Base-by-base conservation (phyloP, 2,329 filamentous ascomycete species). In the Fonsecaea monophora region DNA sequence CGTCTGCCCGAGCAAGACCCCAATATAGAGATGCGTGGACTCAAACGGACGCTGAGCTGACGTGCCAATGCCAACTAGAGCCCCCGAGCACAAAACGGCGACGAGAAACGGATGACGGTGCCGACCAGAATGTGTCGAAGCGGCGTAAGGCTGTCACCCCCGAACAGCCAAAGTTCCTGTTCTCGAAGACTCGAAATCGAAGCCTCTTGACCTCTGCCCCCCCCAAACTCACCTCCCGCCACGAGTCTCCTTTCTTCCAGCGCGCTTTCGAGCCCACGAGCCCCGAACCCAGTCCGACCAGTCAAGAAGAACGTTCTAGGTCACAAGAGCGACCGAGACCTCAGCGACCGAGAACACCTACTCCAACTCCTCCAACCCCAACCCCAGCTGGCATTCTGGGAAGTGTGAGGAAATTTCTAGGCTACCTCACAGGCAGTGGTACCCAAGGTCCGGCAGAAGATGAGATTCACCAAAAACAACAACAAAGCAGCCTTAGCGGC, bases 381-480 rank as follows among this genome's bases (percentile, higher is more conserved):
- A 15, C 50, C n/a, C 53, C 53, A 54, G 53, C 37, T 21, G 59
- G 68, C 34, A 30, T 70, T 42, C 58, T 70, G 45, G 68, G 68
- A 38, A 70, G 68, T 63, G 68, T 70, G 50, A 68, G 48, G 53
- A 70, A 67, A 59, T 42, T 70, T 34, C 64, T 70, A 58, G 68
- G 68, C 9, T 66, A 60, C 42, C 59, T 68, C 12, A 61, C 42
- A 15, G 59, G 59, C 21, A 34, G 48, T 7, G 50, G 60, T 42
- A 40, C 56, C 12, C 57, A 54, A 21, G 56, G 53, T 55, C 40
- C 60, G 18, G 32, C 55, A 42, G 21, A 37, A 57, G 37, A 30
- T 50, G 45, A 30, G 4, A 15, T 34, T 13, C n/a, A 37, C 34
- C 50, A 53, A 21, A 21, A 54, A 32, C 21, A 53, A 48, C 54